A percentile compares a stretch with the other conserved stretches of the same genome.
These are phyloP conservation scores for Calonectria pseudoturangicola DNA, from an alignment of 2,329 filamentous ascomycete species.

Conservation along the genomic window DNA sequence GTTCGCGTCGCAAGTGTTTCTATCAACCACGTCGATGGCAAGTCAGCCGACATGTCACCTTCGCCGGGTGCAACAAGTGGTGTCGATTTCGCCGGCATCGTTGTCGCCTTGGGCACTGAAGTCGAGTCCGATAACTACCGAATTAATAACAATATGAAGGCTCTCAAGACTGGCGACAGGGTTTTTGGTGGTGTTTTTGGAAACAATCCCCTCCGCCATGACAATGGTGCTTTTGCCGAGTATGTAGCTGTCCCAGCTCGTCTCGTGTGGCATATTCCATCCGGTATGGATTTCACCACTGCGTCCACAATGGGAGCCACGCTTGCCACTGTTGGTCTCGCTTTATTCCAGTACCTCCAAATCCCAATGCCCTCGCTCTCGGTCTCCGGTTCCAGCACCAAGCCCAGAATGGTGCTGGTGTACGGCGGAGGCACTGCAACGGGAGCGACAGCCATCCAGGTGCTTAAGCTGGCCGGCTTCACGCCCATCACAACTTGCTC, in stretches of 20 bases:
- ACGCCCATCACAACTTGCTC: slow-evolving; percentile 35
- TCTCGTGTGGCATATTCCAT: slow-evolving; percentile 41
- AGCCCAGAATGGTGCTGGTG: slow-evolving; percentile 26
- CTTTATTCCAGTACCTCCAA: slow-evolving; percentile 38
- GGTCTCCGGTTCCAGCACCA: neutral
- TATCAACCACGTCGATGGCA: slow-evolving; percentile 48
- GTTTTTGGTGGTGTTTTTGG: slow-evolving; percentile 43
- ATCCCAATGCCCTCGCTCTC: slow-evolving; percentile 34
- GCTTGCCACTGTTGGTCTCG: slow-evolving; percentile 38
- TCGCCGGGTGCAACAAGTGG: slow-evolving; percentile 45
- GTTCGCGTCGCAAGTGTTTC: slow-evolving; percentile 40
- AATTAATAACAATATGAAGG: slow-evolving; percentile 38
- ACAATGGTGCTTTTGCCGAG: slow-evolving; percentile 44
- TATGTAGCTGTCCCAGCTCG: slow-evolving; percentile 37
- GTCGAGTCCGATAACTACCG: slow-evolving; percentile 40
- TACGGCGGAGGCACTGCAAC: slow-evolving; percentile 39
- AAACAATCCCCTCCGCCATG: slow-evolving; percentile 40
- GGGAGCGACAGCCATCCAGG: slow-evolving; percentile 36
- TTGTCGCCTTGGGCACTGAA: slow-evolving; percentile 35
- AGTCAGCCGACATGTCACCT: slow-evolving; percentile 47
- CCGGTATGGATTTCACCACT: slow-evolving; percentile 27
- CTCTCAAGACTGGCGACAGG: slow-evolving; percentile 35
- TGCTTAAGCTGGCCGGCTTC: slow-evolving; percentile 38
- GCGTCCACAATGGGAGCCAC: slow-evolving; percentile 39
- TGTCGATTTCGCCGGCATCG: slow-evolving; percentile 45